These are phyloP conservation scores for Obba rivulosa DNA, from an alignment of 768 basidiomycete species.

Conservation along the genomic window DNA sequence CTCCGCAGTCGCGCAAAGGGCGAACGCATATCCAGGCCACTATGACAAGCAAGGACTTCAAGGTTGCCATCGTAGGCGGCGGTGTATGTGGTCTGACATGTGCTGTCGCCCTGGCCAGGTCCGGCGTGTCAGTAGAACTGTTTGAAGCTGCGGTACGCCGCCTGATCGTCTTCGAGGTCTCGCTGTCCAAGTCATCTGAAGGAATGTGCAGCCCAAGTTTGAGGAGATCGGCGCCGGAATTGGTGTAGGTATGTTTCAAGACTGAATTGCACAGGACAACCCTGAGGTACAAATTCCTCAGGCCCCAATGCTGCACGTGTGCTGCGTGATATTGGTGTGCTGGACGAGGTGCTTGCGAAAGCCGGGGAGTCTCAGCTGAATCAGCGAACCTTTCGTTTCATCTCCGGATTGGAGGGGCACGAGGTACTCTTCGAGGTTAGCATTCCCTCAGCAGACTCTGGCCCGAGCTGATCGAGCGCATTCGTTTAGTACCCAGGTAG, in stretches of 20 bases:
- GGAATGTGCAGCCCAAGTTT: conserved; percentile 34
- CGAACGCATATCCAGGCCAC: too few species aligned
- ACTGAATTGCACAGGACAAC: background rate
- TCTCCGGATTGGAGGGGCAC: conserved; percentile 38
- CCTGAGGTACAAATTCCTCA: conserved; percentile 9
- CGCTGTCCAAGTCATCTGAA: background rate
- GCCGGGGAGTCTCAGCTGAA: conserved; percentile 29
- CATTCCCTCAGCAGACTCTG: background rate
- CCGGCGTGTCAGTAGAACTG: conserved; percentile 40
- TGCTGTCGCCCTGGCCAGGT: conserved; percentile 37
- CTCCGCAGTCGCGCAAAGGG: too few species aligned
- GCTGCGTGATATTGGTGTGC: conserved; percentile 37
- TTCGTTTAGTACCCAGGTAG: conserved; percentile 26
- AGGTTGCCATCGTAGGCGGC: conserved; percentile 50
- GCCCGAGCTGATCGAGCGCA: too few species aligned
- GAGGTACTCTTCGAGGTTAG: conserved; percentile 40
- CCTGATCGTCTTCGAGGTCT: background rate
- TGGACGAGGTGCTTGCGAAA: conserved; percentile 36
- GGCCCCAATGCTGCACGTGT: conserved; percentile 48
- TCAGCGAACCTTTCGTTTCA: conserved; percentile 31
- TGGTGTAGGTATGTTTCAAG: conserved; percentile 33
- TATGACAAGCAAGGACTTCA: conserved; percentile 26
- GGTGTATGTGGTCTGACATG: conserved; percentile 50
- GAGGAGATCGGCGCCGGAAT: conserved; percentile 54
- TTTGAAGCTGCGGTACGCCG: conserved; percentile 47